phyloP scores from a whole-genome alignment of 345 rosid genomes.

The Populus alba region DNA sequence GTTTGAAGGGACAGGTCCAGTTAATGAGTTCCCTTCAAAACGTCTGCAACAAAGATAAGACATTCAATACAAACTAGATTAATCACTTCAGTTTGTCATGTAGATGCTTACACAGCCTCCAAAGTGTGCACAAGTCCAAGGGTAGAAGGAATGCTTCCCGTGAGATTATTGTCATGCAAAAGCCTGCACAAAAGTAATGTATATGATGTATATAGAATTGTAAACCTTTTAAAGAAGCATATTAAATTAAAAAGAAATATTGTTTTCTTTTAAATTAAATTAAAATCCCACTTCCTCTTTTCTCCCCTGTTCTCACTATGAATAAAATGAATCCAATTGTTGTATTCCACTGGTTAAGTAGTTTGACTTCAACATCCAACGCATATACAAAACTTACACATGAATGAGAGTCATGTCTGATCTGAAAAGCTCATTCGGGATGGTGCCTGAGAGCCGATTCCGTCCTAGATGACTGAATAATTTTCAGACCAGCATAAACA shows the following conservation, averaged over 20 bases:
- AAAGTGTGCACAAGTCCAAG: conserved; percentile 56
- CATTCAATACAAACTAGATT: background rate
- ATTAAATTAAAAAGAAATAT: too few species aligned
- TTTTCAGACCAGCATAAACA: background rate
- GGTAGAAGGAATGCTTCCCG: conserved; percentile 52
- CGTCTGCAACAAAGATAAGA: conserved; percentile 50
- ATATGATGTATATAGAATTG: too few species aligned
- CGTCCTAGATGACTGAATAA: conserved; percentile 64
- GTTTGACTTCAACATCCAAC: too few species aligned
- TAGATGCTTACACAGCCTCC: conserved; percentile 67
- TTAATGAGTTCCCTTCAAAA: conserved; percentile 59
- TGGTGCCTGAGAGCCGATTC: conserved; percentile 57
- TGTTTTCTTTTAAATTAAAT: too few species aligned
- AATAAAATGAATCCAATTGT: too few species aligned
- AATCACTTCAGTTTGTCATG: background rate
- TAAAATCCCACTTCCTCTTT: too few species aligned
- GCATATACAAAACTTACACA: conserved; percentile 49
- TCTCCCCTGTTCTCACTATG: background rate
- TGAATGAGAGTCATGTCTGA: conserved; percentile 64
- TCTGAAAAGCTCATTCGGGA: conserved; percentile 64
- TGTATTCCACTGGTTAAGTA: background rate
- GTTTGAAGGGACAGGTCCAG: conserved; percentile 49
- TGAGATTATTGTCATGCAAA: conserved; percentile 62
- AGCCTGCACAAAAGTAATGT: conserved; percentile 42
- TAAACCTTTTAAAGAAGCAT: too few species aligned